These are phyloP conservation scores for Metschnikowia proteae DNA, from an alignment of 805 yeast species.

Conservation along the genomic window DNA sequence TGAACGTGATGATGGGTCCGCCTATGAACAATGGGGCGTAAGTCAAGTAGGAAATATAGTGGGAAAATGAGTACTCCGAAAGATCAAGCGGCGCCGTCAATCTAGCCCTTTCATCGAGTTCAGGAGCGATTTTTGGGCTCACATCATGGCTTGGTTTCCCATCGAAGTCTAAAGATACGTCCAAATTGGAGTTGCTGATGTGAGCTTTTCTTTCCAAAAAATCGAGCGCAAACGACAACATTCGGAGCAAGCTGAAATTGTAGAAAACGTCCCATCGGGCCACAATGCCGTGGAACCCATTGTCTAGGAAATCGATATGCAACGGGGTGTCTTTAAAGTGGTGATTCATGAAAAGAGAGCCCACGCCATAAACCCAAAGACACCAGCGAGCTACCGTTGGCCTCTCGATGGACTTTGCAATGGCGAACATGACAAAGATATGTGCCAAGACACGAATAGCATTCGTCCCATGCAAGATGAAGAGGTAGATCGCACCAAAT, in stretches of 20 bases:
- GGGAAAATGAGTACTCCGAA: conserved; percentile 55
- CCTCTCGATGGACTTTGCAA: conserved; percentile 40
- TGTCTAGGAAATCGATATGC: conserved; percentile 56
- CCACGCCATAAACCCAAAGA: conserved; percentile 80
- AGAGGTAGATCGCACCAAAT: conserved; percentile 66
- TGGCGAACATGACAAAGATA: conserved; percentile 47
- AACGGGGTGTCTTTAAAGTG: conserved; percentile 51
- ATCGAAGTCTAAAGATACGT: conserved; percentile 1
- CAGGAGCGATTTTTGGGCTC: conserved; percentile 3
- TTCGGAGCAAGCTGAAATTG: conserved; percentile 82
- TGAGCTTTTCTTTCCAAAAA: conserved; percentile 42
- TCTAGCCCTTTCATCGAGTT: conserved; percentile 58
- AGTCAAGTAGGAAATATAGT: conserved; percentile 70
- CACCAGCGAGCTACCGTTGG: conserved; percentile 37
- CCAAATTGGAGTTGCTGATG: neutral
- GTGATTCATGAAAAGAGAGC: conserved; percentile 74
- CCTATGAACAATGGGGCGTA: conserved; percentile 92
- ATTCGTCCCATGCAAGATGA: conserved; percentile 80
- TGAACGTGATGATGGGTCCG: conserved; percentile 91
- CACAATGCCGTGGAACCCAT: conserved; percentile 67
- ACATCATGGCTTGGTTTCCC: neutral
- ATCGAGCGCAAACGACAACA: conserved; percentile 81
- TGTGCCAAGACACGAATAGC: conserved; percentile 58
- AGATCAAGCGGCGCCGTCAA: conserved; percentile 59
- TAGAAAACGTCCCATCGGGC: conserved; percentile 94